Evolutionary conservation across 1,284 basidiomycete species (phyloP), one percentile per base, ranked within the genome.

Genomic region (Cryptococcus sp.): DNA sequence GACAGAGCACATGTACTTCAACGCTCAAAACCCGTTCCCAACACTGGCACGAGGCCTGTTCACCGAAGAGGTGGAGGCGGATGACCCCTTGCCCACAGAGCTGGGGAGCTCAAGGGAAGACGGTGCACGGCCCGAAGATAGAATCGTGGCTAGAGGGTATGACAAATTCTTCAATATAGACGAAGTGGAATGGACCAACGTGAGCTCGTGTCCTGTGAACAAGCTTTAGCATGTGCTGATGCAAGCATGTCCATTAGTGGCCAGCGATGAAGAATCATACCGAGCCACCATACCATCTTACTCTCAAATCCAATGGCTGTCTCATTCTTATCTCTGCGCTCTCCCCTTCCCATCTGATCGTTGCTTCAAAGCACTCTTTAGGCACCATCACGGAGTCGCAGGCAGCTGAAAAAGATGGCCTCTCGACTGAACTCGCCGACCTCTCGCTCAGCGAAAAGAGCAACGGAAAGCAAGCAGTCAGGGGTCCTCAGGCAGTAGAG

Each of bases 91-190:
- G 6, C 72, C 72, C 1, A 50, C 57, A 2, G 52, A 73, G 76
- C 51, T 63, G 19, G 16, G 63, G 46, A 58, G 59, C 11, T 29
- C 45, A 11, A 49, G 49, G 20, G 58, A 52, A 26, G 52, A 64
- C 3, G 40, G 49, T 62, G 41, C 68, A 44, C 71, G 77, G 39
- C 67, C 67, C 29, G 69, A 75, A 52, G 83, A 89, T 69, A 80
- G 91, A 50, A 95, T 99, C 55, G 87, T 95, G 0, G 89, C 85
- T 0, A 81, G 96, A 49, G 95, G 95, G 0, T 99, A 99, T 71
- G 96, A 99, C 82, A 99, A 99, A 79, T 99, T 99, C 79, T 99
- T 99, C 83, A 99, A 97, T 74, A 90, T 96, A 37, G 89, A 87
- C 26, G 95, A 99, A 74, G 91, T 98, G 25, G 87, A 89, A 1